Percentiles rank a stretch among this genome's conserved stretches.
phyloP scores from a whole-genome alignment of 495 filamentous ascomycete genomes.

The Viridothelium virens region DNA sequence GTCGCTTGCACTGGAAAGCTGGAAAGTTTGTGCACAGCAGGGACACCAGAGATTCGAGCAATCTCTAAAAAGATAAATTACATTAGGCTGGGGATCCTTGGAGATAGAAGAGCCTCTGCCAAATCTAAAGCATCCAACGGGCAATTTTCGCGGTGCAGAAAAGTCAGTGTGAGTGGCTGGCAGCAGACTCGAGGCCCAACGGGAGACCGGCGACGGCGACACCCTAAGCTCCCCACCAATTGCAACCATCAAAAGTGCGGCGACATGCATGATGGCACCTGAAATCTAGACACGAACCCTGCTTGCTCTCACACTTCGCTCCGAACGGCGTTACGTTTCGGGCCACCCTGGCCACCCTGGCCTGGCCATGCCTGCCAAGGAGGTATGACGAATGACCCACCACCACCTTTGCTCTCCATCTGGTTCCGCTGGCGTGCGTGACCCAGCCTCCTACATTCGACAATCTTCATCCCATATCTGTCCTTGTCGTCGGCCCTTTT shows the following conservation, averaged over 20 bases:
- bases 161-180: neutral
- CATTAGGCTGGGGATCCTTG: neutral
- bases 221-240: neutral
- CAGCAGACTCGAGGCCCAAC: slow-evolving; percentile 1
- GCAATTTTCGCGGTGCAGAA: neutral
- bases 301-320: neutral
- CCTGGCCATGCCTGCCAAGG: neutral
- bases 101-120: neutral
- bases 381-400: neutral
- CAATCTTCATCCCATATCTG: neutral
- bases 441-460: neutral
- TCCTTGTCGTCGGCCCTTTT: neutral
- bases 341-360: neutral
- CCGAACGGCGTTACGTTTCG: too few species aligned
- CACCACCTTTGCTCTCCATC: neutral
- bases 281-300: slow-evolving; percentile 1
- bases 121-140: neutral
- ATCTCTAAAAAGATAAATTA: neutral
- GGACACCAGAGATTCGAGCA: too few species aligned
- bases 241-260: neutral
- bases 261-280: neutral
- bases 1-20: neutral
- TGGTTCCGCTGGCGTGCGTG: slow-evolving; percentile 7
- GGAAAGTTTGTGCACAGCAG: neutral
- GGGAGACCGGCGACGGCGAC: neutral